Evolutionary conservation across 805 yeast species (phyloP).

Genomic region (Metschnikowia kofuensis): DNA sequence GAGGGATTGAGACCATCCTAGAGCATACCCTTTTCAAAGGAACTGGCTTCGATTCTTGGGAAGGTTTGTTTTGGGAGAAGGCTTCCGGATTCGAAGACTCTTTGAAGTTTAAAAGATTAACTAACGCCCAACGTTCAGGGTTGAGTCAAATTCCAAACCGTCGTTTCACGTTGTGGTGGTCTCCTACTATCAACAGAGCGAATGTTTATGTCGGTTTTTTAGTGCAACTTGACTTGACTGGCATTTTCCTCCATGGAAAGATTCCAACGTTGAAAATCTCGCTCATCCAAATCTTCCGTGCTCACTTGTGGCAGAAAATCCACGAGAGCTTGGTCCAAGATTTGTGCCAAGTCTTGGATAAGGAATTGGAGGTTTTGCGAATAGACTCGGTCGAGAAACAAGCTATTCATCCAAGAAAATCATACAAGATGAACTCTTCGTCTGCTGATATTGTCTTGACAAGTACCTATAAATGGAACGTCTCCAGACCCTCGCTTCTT

Average conservation of each 20-base stretch:
- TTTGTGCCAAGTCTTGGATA: slow-evolving; percentile 86
- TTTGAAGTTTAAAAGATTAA: slow-evolving; percentile 87
- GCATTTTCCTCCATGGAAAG: slow-evolving; percentile 95
- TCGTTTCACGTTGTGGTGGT: slow-evolving; percentile 98
- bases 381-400: slow-evolving; percentile 86
- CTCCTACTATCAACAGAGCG: slow-evolving; percentile 97
- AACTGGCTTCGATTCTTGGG: slow-evolving; percentile 98
- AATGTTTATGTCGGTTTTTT: slow-evolving; percentile 96
- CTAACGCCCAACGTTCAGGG: slow-evolving; percentile 97
- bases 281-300: slow-evolving; percentile 91
- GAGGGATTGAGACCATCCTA: slow-evolving; percentile 93
- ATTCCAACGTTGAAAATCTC: slow-evolving; percentile 96
- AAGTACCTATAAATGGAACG: slow-evolving; percentile 78
- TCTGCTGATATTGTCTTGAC: slow-evolving; percentile 84
- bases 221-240: slow-evolving; percentile 94
- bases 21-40: slow-evolving; percentile 95
- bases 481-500: slow-evolving; percentile 75
- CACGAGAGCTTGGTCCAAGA: slow-evolving; percentile 95
- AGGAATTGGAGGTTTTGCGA: slow-evolving; percentile 76
- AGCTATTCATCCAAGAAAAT: slow-evolving; percentile 94
- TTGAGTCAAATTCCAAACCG: slow-evolving; percentile 96
- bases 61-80: slow-evolving; percentile 97
- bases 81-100: slow-evolving; percentile 97
- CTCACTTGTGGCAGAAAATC: slow-evolving; percentile 98
- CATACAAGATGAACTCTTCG: slow-evolving; percentile 95